phyloP scores from a whole-genome alignment of 31 red algal species.

The Endocladia muricata region DNA sequence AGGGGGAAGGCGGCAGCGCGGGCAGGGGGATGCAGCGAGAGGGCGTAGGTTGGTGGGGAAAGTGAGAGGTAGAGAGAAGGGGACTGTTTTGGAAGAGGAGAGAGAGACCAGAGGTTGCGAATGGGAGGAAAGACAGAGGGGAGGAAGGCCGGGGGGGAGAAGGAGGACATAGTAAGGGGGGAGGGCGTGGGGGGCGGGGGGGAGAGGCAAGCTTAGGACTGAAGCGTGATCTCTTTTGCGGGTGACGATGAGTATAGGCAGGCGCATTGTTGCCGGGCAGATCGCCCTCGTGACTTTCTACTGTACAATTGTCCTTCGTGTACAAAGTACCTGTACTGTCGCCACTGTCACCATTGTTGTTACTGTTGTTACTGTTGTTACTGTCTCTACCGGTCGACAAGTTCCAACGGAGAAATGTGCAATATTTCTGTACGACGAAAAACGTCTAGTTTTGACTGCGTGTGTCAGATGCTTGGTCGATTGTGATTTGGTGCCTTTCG shows the following conservation, averaged over 20 bases:
- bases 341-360: no score
- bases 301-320: background rate
- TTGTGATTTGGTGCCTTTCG: background rate
- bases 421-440: background rate
- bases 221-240: no score
- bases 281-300: background rate
- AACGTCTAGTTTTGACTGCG: no score
- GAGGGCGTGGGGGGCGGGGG: background rate
- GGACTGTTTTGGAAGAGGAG: background rate
- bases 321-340: background rate
- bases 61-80: background rate
- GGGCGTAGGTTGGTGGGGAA: background rate
- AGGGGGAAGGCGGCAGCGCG: slow-evolving; percentile 12
- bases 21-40: background rate
- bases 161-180: background rate
- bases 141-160: background rate
- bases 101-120: background rate
- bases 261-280: no score
- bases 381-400: background rate
- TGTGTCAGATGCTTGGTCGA: background rate
- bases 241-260: no score
- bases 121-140: background rate
- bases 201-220: no score
- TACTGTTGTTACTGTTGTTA: no score
- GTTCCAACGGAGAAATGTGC: background rate